Evolutionary conservation across 1,284 basidiomycete species (phyloP).

Genomic region (Sparassis latifolia): DNA sequence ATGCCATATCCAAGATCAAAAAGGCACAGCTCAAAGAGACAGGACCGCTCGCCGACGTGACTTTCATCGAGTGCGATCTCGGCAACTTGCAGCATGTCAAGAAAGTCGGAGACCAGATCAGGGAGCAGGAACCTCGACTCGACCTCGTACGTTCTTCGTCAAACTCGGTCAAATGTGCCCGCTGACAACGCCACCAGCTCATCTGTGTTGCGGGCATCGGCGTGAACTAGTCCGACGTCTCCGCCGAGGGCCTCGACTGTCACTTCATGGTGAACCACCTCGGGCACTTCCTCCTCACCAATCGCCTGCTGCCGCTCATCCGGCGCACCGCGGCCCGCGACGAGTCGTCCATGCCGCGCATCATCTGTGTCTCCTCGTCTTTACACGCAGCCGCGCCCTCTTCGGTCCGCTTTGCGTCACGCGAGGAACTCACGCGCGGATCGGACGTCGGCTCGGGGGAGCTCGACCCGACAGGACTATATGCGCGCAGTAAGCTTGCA

Average conservation of each 20-base stretch:
- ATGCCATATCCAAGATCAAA: constrained; percentile 33
- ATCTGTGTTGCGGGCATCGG: constrained; percentile 35
- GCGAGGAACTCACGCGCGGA: constrained; percentile 27
- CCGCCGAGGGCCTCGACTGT: constrained; percentile 33
- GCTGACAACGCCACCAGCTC: constrained; percentile 20
- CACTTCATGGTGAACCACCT: constrained; percentile 35
- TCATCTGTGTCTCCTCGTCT: constrained; percentile 36
- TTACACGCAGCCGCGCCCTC: constrained; percentile 33
- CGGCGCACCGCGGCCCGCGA: constrained; percentile 30
- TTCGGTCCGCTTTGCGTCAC: constrained; percentile 27
- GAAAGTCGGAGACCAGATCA: constrained; percentile 30
- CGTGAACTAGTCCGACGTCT: constrained; percentile 32
- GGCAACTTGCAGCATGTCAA: constrained; percentile 31
- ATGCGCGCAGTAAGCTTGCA: constrained; percentile 37
- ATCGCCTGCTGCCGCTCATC: constrained; percentile 36
- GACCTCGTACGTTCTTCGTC: constrained; percentile 29
- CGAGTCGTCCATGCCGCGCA: constrained; percentile 25
- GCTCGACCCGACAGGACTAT: constrained; percentile 28
- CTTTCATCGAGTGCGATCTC: constrained; percentile 36
- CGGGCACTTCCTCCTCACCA: constrained; percentile 38
- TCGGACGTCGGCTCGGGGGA: constrained; percentile 19
- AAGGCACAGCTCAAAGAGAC: constrained; percentile 11
- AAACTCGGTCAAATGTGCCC: background rate
- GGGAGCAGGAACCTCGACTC: constrained; percentile 29
- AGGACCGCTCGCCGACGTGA: constrained; percentile 24